phyloP scores from a whole-genome alignment of 108 stramenopile species.

The Skeletonema menzelii region DNA sequence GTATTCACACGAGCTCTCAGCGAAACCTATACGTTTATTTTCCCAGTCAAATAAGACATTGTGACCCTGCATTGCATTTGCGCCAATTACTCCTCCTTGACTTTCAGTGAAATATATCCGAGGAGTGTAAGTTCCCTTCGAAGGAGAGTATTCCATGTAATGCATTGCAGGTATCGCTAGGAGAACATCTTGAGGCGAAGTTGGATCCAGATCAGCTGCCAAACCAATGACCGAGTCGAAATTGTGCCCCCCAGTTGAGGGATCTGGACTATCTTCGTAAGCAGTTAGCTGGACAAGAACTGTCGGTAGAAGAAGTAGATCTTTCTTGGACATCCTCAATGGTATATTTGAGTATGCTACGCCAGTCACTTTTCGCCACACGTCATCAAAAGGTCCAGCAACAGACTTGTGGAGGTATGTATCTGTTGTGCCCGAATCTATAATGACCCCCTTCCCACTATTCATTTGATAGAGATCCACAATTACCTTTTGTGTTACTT shows the following conservation, averaged over 20 bases:
- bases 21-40: constrained; percentile 81
- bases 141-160: constrained; percentile 33
- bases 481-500: constrained; percentile 10
- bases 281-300: constrained; percentile 56
- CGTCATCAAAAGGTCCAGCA: constrained; percentile 55
- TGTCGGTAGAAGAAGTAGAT: constrained; percentile 58
- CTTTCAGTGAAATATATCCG: constrained; percentile 89
- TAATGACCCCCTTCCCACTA: constrained; percentile 89
- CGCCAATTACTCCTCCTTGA: constrained; percentile 90
- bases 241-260: background rate
- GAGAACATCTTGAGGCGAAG: constrained; percentile 64
- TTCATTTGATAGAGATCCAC: constrained; percentile 45
- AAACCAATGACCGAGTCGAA: constrained; percentile 25
- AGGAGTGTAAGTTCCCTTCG: constrained; percentile 60
- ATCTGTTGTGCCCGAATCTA: constrained; percentile 97
- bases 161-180: constrained; percentile 33
- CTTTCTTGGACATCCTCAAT: constrained; percentile 40
- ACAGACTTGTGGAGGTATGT: constrained; percentile 81
- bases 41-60: constrained; percentile 89
- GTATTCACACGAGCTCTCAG: constrained; percentile 51
- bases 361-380: constrained; percentile 63
- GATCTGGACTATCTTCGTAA: constrained; percentile 45
- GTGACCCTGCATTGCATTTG: constrained; percentile 92
- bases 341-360: constrained; percentile 20
- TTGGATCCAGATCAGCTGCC: constrained; percentile 35